Evolutionary conservation across 2,329 filamentous ascomycete species (phyloP), one percentile per base, ranked within the genome.

Genomic region (Microascus cirrosus): DNA sequence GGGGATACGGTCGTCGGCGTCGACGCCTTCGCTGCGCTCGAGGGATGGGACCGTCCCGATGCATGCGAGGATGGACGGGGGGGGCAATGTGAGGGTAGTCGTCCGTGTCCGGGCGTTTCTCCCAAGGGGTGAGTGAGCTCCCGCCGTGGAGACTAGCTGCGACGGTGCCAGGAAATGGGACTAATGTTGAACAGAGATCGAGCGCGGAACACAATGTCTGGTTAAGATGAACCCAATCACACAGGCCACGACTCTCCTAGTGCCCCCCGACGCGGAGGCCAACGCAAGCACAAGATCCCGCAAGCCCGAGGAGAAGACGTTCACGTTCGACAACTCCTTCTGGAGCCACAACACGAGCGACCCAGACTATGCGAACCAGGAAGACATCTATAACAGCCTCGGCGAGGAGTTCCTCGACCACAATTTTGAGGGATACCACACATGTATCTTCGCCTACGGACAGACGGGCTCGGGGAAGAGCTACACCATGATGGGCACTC

Each of bases 401-500:
- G 94, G 94, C 58, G 91, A 96, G 70, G 94, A 97, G 68, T 97
- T 99, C 64, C 81, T 99, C 61, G 94, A 99, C 71, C 94, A 99
- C 79, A 99, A 99, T 74, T 99, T 99, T 66, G 92, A 96, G 69
- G 94, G 94, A 62, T 99, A 99, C 75, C 93, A 99, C 73, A 99
- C 94, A 0, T 99, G 94, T 71, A 99, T 99, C 64, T 97, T 99
- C 69, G 94, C 94, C 60, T 97, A 99, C 67, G 94, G 94, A 12
- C 94, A 99, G 76, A 99, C 94, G 0, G 94, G 94, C 25, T 95
- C 92, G 0, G 94, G 94, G 56, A 99, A 99, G 77, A 95, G 90
- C 69, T 99, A 97, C 74, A 96, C 94, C 50, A 99, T 88, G 84
- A 99, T 99, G 94, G 94, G 94, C 51, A 85, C 81, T 1, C 79